Conservation (phyloP, 106 monocot genomes). For the Iris macrosiphon region DNA sequence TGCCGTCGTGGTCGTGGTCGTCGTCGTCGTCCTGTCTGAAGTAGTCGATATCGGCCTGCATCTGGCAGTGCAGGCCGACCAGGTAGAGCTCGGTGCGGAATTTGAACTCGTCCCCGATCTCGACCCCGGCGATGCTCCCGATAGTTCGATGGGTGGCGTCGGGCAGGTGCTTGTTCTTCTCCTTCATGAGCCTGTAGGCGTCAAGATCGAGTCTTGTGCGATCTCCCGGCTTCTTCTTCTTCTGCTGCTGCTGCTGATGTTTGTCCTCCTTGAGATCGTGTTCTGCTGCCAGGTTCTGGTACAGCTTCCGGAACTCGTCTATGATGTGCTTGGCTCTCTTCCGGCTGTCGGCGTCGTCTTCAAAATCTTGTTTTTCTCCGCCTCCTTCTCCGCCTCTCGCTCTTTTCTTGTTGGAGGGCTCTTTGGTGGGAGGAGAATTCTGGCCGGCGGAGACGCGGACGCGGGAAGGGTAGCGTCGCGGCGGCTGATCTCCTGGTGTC, state of each 20-base stretch:
- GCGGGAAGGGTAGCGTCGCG: neutral
- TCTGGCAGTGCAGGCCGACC: constrained; percentile 42
- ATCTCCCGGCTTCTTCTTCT: neutral
- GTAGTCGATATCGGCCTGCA: constrained; percentile 41
- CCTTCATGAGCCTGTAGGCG: constrained; percentile 33
- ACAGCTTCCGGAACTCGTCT: neutral
- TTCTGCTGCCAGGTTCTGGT: neutral
- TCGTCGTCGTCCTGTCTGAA: constrained; percentile 7
- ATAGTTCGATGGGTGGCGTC: constrained; percentile 10
- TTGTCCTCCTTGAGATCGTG: too few relatives aligned
- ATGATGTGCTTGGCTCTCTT: neutral
- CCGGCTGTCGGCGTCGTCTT: neutral
- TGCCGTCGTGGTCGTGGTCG: constrained; percentile 7
- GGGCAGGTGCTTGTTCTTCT: constrained; percentile 3
- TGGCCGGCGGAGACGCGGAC: neutral
- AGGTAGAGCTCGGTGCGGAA: constrained; percentile 37
- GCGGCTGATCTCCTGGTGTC: neutral
- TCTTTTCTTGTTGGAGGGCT: neutral
- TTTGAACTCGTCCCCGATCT: constrained; percentile 51
- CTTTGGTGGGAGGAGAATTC: neutral
- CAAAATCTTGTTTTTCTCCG: neutral
- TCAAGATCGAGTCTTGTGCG: constrained; percentile 8
- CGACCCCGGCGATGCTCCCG: constrained; percentile 42
- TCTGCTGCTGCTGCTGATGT: too few relatives aligned
- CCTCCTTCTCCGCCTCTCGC: neutral